These are phyloP conservation scores for Trichoderma guizhouense DNA, from an alignment of 2,329 filamentous ascomycete genomes.

Conservation along the genomic window DNA sequence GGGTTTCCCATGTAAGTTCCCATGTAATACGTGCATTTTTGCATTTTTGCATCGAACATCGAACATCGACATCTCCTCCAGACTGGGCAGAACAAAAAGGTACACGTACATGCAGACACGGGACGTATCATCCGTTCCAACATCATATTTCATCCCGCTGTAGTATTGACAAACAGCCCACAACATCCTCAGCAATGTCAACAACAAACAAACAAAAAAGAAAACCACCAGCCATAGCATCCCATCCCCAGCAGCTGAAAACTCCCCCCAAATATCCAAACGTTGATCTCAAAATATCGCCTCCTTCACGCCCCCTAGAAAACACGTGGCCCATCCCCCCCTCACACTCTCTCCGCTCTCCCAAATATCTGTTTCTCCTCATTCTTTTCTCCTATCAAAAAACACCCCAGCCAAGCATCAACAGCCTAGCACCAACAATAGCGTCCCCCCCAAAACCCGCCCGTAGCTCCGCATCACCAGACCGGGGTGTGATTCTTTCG, in stretches of 20 bases:
- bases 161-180: not conserved
- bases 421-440: not conserved
- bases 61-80: not conserved
- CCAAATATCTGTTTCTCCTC: not conserved
- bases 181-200: not conserved
- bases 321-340: not conserved
- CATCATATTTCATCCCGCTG: not conserved
- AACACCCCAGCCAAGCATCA: not conserved
- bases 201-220: too few relatives aligned
- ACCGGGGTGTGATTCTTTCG: conserved; percentile 7
- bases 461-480: conserved; percentile 4
- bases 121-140: too few relatives aligned
- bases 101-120: not conserved
- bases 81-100: not conserved
- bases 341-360: not conserved
- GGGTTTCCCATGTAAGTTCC: not conserved
- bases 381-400: not conserved
- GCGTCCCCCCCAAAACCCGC: not conserved
- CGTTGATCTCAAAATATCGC: not conserved
- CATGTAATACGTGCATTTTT: not conserved
- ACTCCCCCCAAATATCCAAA: not conserved
- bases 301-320: not conserved
- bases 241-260: not conserved
- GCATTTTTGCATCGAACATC: not conserved
- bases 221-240: too few relatives aligned